Conservation (phyloP, 1,284 basidiomycete species). For the Rhodotorula sp. region DNA sequence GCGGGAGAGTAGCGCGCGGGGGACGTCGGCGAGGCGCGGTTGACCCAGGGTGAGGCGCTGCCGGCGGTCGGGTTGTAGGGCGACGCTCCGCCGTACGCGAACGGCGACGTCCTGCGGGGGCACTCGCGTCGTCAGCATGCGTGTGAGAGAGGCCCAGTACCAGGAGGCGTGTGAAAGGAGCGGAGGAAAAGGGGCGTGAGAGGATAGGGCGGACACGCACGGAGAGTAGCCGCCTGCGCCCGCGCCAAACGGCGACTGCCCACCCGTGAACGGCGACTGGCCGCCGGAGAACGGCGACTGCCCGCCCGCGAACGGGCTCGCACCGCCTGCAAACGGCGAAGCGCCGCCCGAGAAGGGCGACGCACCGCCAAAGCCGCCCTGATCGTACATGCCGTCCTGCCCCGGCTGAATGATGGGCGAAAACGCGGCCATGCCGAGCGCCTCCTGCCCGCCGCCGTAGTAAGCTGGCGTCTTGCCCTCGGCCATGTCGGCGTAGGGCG, state of each 20-base stretch:
- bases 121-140: no score
- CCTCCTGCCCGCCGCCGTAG: conserved; percentile 2
- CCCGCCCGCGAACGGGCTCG: conserved; percentile 56
- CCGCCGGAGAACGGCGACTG: conserved; percentile 50
- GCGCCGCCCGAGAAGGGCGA: conserved; percentile 61
- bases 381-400: conserved; percentile 72
- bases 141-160: no score
- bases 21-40: conserved; percentile 26
- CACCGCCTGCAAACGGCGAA: conserved; percentile 11
- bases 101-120: conserved; percentile 14
- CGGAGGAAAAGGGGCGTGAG: no score
- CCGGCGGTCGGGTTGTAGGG: conserved; percentile 37
- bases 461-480: conserved; percentile 45
- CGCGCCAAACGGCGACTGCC: conserved; percentile 9
- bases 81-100: conserved; percentile 21
- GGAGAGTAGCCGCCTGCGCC: conserved; percentile 10
- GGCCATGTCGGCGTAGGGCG: conserved; percentile 68
- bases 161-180: not conserved
- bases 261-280: conserved; percentile 65
- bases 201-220: not conserved
- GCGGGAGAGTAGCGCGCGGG: conserved; percentile 70
- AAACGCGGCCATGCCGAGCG: conserved; percentile 67
- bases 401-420: conserved; percentile 89
- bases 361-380: conserved; percentile 63
- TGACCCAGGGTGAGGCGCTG: conserved; percentile 49